Base-by-base conservation (phyloP, 2,329 filamentous ascomycete species). In the Colletotrichum kahawae region DNA sequence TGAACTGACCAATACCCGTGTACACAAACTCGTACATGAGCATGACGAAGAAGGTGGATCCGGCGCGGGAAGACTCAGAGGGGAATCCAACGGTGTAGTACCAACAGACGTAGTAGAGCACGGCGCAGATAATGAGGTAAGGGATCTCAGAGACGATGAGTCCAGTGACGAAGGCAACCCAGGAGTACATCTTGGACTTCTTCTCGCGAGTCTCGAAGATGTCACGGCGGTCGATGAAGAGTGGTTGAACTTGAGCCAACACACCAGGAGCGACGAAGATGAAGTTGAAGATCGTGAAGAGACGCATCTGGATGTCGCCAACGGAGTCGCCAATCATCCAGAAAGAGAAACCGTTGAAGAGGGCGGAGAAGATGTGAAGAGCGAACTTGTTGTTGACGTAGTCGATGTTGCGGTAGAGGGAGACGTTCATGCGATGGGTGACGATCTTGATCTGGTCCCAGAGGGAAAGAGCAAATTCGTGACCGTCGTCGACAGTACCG, bases 401-500 rank as follows among this genome's bases (percentile, higher is more conserved):
- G 67, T 93, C 90, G 1, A 87, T 89, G 80, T 94, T 94, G 70
- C 93, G 89, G 84, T 87, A 95, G 7, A 95, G 85, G 0, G 92
- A 87, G 0, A 90, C 80, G 77, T 91, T 92, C 83, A 88, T 90
- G 33, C 94, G 93, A 5, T 89, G 82, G 10, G 90, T 89, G 57
- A 94, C 93, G 68, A 93, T 87, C 77, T 87, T 90, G 56, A 92
- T 84, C 81, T 96, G 95, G 36, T 89, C 83, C 78, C 81, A 84
- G 76, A 95, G 90, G 0, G 93, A 88, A 8, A 91, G 92, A 0
- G 95, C 94, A 77, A 95, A 96, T 82, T 95, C 93, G 65, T 91
- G 87, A 75, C 91, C 93, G 67, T 89, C 86, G 29, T 87, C 85
- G 73, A 80, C 77, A 77, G 80, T 85, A 67, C 82, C 85, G 0